These are phyloP conservation scores for Annulohypoxylon truncatum DNA, from an alignment of 2,329 filamentous ascomycete genomes.

Conservation along the genomic window DNA sequence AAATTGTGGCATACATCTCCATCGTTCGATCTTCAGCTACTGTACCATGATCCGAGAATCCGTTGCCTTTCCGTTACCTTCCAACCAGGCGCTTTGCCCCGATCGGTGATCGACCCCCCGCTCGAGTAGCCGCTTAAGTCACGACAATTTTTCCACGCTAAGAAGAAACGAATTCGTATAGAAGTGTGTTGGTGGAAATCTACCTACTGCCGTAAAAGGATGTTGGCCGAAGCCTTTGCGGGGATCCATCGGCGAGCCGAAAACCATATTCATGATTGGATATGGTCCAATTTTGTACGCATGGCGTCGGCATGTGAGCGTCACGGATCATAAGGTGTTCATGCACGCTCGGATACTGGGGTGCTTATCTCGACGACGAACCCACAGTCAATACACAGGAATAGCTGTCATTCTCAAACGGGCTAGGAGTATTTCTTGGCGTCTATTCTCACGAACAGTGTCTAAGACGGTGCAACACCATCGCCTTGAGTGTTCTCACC, in stretches of 20 bases:
- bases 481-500: slow-evolving; percentile 49
- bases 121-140: not conserved
- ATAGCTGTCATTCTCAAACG: not conserved
- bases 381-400: not conserved
- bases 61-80: not conserved
- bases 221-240: not conserved
- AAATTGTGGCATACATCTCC: not conserved
- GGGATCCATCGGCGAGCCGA: not conserved
- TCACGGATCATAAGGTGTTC: not conserved
- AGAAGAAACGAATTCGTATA: not conserved
- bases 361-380: slow-evolving; percentile 16
- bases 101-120: not conserved
- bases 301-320: not conserved
- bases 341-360: slow-evolving; percentile 1
- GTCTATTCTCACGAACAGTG: not conserved
- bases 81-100: not conserved
- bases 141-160: not conserved
- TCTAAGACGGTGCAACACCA: slow-evolving; percentile 40
- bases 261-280: not conserved
- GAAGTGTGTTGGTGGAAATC: not conserved
- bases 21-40: not conserved
- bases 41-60: not conserved
- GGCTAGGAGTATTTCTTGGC: not conserved
- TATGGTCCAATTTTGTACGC: not conserved
- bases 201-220: not conserved